Percentiles rank a stretch among this genome's conserved stretches.
Evolutionary conservation across 768 basidiomycete genomes (phyloP).

Genomic region (Rhodotorula diobovata): DNA sequence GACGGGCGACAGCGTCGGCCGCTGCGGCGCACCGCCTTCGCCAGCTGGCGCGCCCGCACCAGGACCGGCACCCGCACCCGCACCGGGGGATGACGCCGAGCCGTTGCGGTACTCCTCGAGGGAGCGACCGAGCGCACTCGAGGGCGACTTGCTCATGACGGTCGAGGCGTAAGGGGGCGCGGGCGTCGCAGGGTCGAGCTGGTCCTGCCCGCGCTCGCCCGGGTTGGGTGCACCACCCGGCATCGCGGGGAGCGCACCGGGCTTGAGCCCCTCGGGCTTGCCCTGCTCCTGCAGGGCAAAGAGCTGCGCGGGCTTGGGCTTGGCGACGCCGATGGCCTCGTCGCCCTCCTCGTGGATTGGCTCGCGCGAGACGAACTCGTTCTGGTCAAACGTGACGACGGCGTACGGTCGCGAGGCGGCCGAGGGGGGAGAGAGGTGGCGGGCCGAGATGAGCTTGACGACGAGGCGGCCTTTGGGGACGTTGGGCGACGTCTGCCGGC

Average conservation of each 20-base stretch:
- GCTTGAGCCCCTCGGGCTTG: constrained; percentile 2
- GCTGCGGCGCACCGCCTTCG: neutral
- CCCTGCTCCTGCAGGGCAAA: constrained; percentile 25
- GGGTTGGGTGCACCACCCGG: constrained; percentile 26
- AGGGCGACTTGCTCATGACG: constrained; percentile 11
- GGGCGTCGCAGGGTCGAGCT: neutral
- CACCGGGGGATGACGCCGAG: neutral
- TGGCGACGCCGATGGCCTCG: constrained; percentile 58
- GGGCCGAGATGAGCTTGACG: constrained; percentile 90
- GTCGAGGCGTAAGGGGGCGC: neutral
- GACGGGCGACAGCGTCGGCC: constrained; percentile 15
- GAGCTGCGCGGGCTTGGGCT: constrained; percentile 5
- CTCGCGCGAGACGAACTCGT: constrained; percentile 91
- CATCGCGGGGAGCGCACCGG: constrained; percentile 10
- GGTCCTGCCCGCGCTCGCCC: constrained; percentile 4
- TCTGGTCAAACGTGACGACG: constrained; percentile 97
- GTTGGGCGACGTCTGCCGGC: constrained; percentile 2
- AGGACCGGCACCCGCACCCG: neutral
- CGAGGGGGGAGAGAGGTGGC: constrained; percentile 69
- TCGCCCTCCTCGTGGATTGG: constrained; percentile 64
- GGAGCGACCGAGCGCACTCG: constrained; percentile 20
- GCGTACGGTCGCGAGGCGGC: constrained; percentile 72
- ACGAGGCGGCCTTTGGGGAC: constrained; percentile 64
- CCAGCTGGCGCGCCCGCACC: no score
- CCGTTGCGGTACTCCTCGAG: constrained; percentile 24